Base-by-base conservation (phyloP, 805 yeast genomes). In the Ogataea kodamae region DNA sequence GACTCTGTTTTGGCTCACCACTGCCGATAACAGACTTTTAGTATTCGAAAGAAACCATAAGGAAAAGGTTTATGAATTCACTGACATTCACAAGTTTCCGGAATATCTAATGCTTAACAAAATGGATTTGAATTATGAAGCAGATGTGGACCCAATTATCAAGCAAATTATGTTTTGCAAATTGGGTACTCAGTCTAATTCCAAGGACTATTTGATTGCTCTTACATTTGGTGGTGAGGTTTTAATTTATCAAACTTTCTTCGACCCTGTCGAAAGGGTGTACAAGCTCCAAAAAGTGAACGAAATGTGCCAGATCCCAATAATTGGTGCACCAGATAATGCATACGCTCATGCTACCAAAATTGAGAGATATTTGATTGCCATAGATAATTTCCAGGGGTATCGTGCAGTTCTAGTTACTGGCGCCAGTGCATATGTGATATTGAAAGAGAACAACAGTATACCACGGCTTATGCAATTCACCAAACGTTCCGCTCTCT, bases 161-260 rank as follows among this genome's bases (percentile, higher is more conserved):
- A 83, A 82, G 51, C 86, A 83, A 55, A 67, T 81, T 1, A 70
- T 81, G 55, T 59, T 76, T 11, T 71, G 76, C 27, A 72, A 71
- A 28, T 50, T 87, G 18, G 96, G 96, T 5, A 84, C 81, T 48
- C 54, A 60, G 6, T 45, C 54, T 20, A 42, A 52, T 18, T 67
- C 70, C 26, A 80, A 78, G 29, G 88, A 83, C 46, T 77, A 77
- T 53, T 55, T 88, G 38, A 69, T 87, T 0, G 65, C 85, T 6
- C 59, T 86, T 31, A 87, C 95, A 0, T 74, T 78, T 52, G 92
- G 94, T 33, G 95, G 94, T 47, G 92, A 86, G 54, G 62, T 87
- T 2, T 63, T 76, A 21, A 61, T 83, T 31, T 88, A 87, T 55
- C 77, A 76, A 46, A 61, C 78, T 21, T 75, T 59, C 41, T 63